A percentile compares a stretch with the other conserved stretches of the same genome.
Evolutionary conservation across 2,329 filamentous ascomycete species (phyloP).

Genomic region (Zymoseptoria crescenta): DNA sequence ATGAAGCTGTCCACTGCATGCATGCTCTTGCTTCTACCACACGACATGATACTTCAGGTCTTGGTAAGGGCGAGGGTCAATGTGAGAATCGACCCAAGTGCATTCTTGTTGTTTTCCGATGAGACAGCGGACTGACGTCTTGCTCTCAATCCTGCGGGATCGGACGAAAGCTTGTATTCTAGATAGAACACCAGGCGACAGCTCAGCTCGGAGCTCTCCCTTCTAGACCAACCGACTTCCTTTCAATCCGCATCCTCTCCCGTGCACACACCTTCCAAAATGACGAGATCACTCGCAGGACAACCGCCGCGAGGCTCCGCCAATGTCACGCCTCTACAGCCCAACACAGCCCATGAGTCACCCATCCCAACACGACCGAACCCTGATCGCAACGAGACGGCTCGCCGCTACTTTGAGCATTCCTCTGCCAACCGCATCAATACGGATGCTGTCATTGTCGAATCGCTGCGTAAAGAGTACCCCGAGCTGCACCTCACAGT

Average conservation of each 20-base stretch:
- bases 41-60: not conserved
- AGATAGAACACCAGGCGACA: not conserved
- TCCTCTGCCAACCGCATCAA: slow-evolving; percentile 36
- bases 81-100: not conserved
- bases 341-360: not conserved
- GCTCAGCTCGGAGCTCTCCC: not conserved
- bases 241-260: not conserved
- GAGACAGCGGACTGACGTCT: not conserved
- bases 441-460: slow-evolving; percentile 37
- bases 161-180: not conserved
- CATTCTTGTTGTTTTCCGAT: not conserved
- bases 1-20: not conserved
- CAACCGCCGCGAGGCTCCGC: not conserved
- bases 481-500: slow-evolving; percentile 39
- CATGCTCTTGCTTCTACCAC: not conserved
- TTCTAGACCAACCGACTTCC: not conserved
- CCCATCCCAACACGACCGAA: slow-evolving; percentile 1
- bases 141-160: not conserved
- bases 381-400: slow-evolving; percentile 29
- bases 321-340: not conserved
- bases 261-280: not conserved
- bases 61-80: not conserved
- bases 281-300: not conserved
- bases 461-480: slow-evolving; percentile 40
- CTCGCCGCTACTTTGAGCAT: slow-evolving; percentile 37